Base-by-base conservation (phyloP, 495 filamentous ascomycete genomes). In the Aspergillus incahuasiensis region DNA sequence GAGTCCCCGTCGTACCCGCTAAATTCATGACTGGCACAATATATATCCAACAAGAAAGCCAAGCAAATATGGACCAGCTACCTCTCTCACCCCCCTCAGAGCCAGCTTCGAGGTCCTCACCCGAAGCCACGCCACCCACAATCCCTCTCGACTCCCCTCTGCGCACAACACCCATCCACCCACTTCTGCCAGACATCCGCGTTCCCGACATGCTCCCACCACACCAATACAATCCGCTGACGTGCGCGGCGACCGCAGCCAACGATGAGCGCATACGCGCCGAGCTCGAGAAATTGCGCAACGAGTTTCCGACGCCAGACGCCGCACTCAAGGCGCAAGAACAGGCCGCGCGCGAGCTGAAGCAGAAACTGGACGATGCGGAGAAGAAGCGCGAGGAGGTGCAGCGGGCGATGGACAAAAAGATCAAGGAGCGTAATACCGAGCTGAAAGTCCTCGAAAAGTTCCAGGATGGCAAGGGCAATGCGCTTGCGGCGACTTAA, bases 401-500 rank as follows among this genome's bases (percentile, higher is more conserved):
- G 0, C 72, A 78, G 49, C 68, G 63, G 52, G 66, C 66, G 5
- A 70, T 78, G 56, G 74, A 78, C 46, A 76, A 76, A 60, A 79
- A 77, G 57, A 61, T 65, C 25, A 76, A 74, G 48, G 73, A 76
- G 52, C 60, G 72, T 16, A 71, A 79, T 42, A 74, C 67, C 0
- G 75, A 79, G 59, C 64, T 75, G 65, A 77, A 75, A 51, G 69
- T 79, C 15, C 54, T 75, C 0, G 72, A 72, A 54, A 78, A 78
- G 40, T 76, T 67, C 38, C 75, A 74, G 48, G 68, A 74, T 39
- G 70, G 68, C 18, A 74, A 74, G 52, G 57, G 63, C 7, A 65
- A 68, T 0, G 69, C 65, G 30, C 64, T 71, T 28, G 63, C 68
- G 38, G 59, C 70, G 6, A 3, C 32, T 35, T 35, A 35, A 43